Evolutionary conservation across 1,284 basidiomycete species (phyloP).

Genomic region (Flammula alnicola): DNA sequence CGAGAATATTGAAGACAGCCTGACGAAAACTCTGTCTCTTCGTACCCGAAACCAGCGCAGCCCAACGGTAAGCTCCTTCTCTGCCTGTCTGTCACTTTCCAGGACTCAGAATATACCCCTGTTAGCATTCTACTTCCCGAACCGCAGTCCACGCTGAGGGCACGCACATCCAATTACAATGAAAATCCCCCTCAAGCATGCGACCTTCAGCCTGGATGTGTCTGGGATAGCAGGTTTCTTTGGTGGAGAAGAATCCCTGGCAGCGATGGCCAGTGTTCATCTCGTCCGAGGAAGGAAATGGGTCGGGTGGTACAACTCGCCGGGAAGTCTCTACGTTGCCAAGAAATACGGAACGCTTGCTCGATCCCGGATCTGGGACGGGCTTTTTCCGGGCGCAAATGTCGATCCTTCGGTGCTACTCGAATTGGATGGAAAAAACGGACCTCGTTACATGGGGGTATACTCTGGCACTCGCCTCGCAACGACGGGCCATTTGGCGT

Average conservation of each 20-base stretch:
- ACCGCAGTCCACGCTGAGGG: too few species aligned
- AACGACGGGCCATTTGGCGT: slow-evolving; percentile 17
- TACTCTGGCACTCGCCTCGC: slow-evolving; percentile 16
- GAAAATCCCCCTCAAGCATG: slow-evolving; percentile 13
- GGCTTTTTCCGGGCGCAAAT: slow-evolving; percentile 17
- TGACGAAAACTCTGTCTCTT: too few species aligned
- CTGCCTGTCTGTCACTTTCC: too few species aligned
- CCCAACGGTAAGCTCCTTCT: too few species aligned
- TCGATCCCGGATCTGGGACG: slow-evolving; percentile 15
- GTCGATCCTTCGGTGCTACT: slow-evolving; percentile 17
- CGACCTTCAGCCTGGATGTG: slow-evolving; percentile 17
- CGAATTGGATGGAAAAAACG: slow-evolving; percentile 16
- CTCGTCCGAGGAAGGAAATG: slow-evolving; percentile 17
- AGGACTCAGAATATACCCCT: too few species aligned
- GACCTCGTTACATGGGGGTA: slow-evolving; percentile 14
- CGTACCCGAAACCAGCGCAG: too few species aligned
- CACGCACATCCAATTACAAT: too few species aligned
- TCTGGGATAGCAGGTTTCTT: slow-evolving; percentile 21
- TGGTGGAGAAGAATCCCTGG: slow-evolving; percentile 21
- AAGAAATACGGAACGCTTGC: slow-evolving; percentile 20
- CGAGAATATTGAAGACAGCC: too few species aligned
- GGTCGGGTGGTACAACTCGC: slow-evolving; percentile 21
- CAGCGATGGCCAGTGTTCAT: slow-evolving; percentile 19
- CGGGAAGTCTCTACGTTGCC: slow-evolving; percentile 18
- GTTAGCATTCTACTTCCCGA: too few species aligned